Base-by-base conservation (phyloP, 1,139 yeast genomes). In the Geotrichum candidum region DNA sequence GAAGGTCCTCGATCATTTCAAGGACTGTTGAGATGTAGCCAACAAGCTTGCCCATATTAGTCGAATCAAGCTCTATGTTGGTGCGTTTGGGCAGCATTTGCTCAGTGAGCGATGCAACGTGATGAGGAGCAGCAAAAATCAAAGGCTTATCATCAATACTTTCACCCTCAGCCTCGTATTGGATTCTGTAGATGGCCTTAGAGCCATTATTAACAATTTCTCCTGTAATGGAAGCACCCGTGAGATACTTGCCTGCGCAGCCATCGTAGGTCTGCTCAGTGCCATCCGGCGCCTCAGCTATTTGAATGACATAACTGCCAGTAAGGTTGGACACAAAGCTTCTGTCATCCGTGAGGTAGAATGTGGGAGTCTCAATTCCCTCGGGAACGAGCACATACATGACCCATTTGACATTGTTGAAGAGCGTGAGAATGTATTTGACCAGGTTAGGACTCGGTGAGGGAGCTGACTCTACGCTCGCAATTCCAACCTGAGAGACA, bases 101-200 rank as follows among this genome's bases (percentile, higher is more conserved):
- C n/a, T 45, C 27, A 18, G 81, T 72, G 62, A 88, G 77, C 1
- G 88, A 80, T 35, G 76, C 79, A 54, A 82, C 78, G 63, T 88
- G 96, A 72, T 89, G 96, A 23, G 94, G 92, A 58, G 87, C 79
- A 2, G 90, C 89, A 73, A 84, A 88, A 6, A 87, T 73, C 50
- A 88, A 73, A 6, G 87, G 80, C 10, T 75, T 76, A 1, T 84
- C 84, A 33, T 83, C 76, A 15, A 77, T 72, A n/a, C 87, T 82
- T 6, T 73, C 66, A 60, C 94, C 94, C 23, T 71, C 71, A 10
- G 85, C 78, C 2, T 75, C 66, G 73, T 87, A 88, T 18, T 72
- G 74, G 67, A 87, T 78, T 23, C 77, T 69, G 69, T 86, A 87
- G 11, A 73, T 71, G 9, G 85, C 90, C 2, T 76, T 69, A 51